These are phyloP conservation scores for Psilocybe cyanescens DNA, from an alignment of 768 basidiomycete genomes.

Conservation along the genomic window DNA sequence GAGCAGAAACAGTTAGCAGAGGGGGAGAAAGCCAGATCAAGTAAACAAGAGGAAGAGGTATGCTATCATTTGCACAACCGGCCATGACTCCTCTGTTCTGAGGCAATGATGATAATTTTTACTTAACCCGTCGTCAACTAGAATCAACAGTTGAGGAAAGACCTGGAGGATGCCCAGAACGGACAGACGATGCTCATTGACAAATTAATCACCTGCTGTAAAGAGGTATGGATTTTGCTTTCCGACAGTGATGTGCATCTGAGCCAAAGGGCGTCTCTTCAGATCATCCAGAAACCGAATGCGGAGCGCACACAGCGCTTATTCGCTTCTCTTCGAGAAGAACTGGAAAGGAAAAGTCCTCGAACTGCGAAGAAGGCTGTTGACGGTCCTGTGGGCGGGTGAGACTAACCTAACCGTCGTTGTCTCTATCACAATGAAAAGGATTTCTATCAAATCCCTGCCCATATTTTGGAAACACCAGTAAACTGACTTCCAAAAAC, in stretches of 20 bases:
- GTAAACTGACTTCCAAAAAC: slow-evolving; percentile 1
- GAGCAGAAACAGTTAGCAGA: slow-evolving; percentile 87
- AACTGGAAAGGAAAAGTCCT: slow-evolving; percentile 73
- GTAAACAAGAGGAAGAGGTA: slow-evolving; percentile 79
- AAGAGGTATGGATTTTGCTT: slow-evolving; percentile 64
- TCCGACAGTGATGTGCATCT: neutral
- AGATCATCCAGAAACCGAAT: slow-evolving; percentile 66
- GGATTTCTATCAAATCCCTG: slow-evolving; percentile 4
- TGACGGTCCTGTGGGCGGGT: slow-evolving; percentile 40
- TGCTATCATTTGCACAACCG: slow-evolving; percentile 27
- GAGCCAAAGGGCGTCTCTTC: slow-evolving; percentile 20
- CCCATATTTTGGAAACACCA: neutral
- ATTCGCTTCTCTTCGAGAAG: slow-evolving; percentile 81
- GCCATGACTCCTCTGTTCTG: slow-evolving; percentile 17
- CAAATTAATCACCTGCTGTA: slow-evolving; percentile 83
- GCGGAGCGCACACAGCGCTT: slow-evolving; percentile 83
- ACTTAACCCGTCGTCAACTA: slow-evolving; percentile 29
- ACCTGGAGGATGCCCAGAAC: slow-evolving; percentile 80
- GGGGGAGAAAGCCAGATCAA: slow-evolving; percentile 68
- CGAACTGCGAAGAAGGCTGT: slow-evolving; percentile 43
- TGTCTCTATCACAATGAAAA: slow-evolving; percentile 8
- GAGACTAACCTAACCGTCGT: slow-evolving; percentile 13
- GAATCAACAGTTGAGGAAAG: slow-evolving; percentile 72
- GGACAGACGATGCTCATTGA: slow-evolving; percentile 82
- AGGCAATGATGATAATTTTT: slow-evolving; percentile 13